These are phyloP conservation scores for Ceratobasidium sp. DNA, from an alignment of 1,284 basidiomycete genomes.

Conservation along the genomic window DNA sequence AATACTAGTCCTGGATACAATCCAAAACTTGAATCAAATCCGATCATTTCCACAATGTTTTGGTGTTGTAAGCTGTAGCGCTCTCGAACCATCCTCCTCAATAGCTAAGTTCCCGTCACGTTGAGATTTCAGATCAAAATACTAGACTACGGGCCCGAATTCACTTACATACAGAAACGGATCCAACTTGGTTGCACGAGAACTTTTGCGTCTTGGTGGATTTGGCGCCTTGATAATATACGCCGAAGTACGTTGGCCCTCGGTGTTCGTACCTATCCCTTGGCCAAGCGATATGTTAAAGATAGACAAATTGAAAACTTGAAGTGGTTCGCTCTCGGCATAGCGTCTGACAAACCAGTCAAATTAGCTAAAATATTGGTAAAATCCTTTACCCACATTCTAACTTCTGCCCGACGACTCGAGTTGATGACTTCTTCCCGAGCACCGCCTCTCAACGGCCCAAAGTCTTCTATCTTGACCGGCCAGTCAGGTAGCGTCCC, in stretches of 20 bases:
- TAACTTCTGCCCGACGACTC: not conserved
- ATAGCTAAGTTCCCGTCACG: not conserved
- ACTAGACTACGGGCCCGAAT: not conserved
- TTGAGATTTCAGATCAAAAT: no score
- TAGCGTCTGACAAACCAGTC: not conserved
- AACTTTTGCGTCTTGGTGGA: not conserved
- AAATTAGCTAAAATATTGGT: not conserved
- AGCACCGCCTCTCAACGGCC: not conserved
- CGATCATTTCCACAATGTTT: slow-evolving; percentile 25
- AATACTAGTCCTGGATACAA: slow-evolving; percentile 14
- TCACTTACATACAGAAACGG: not conserved
- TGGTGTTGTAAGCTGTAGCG: slow-evolving; percentile 15
- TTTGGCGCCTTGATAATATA: slow-evolving; percentile 6
- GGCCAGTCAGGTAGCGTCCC: not conserved
- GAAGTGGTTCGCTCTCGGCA: no score
- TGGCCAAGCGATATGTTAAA: no score
- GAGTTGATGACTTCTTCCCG: not conserved
- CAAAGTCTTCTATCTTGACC: not conserved
- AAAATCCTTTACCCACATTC: not conserved
- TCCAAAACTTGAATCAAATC: not conserved
- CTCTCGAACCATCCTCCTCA: slow-evolving; percentile 4
- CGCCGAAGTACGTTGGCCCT: no score
- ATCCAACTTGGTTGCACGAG: not conserved
- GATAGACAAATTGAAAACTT: no score
- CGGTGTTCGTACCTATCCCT: no score